phyloP scores from a whole-genome alignment of 2,329 filamentous ascomycete species.

The Botrytis porri region DNA sequence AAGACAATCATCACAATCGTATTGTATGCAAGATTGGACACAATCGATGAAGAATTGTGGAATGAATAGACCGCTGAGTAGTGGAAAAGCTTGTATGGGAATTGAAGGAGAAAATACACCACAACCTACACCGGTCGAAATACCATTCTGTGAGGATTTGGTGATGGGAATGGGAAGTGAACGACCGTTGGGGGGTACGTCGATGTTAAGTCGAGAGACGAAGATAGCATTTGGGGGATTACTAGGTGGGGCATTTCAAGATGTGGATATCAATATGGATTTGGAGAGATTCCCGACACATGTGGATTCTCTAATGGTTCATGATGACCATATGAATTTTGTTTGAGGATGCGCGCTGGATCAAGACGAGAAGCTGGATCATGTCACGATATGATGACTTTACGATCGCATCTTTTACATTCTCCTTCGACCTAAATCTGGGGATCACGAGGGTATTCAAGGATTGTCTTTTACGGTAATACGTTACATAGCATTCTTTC shows the following conservation, averaged over 20 bases:
- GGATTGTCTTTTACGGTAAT: not conserved
- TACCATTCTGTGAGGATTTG: not conserved
- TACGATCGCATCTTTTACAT: not conserved
- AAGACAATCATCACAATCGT: constrained; percentile 1
- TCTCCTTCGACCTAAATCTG: not conserved
- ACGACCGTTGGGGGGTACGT: not conserved
- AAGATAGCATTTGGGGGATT: constrained; percentile 10
- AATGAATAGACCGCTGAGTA: not conserved
- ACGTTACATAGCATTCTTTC: not conserved
- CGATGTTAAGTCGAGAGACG: constrained; percentile 11
- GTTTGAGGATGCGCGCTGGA: not conserved
- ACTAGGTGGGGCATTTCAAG: not conserved
- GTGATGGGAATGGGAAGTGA: not conserved
- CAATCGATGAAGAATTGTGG: constrained; percentile 1
- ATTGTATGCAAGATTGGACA: constrained; percentile 18
- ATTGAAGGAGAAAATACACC: constrained; percentile 12
- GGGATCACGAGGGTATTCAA: not conserved
- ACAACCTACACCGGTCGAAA: constrained; percentile 14
- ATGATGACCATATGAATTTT: not conserved
- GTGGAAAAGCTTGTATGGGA: constrained; percentile 11
- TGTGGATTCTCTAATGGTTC: not conserved
- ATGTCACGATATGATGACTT: not conserved
- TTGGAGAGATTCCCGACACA: not conserved
- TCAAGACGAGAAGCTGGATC: not conserved
- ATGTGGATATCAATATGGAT: not conserved